Percentiles rank a stretch among this genome's conserved stretches.
These are phyloP conservation scores for Pilobolus umbonatus DNA, from an alignment of 192 early-diverging fungal genomes.

Conservation along the genomic window DNA sequence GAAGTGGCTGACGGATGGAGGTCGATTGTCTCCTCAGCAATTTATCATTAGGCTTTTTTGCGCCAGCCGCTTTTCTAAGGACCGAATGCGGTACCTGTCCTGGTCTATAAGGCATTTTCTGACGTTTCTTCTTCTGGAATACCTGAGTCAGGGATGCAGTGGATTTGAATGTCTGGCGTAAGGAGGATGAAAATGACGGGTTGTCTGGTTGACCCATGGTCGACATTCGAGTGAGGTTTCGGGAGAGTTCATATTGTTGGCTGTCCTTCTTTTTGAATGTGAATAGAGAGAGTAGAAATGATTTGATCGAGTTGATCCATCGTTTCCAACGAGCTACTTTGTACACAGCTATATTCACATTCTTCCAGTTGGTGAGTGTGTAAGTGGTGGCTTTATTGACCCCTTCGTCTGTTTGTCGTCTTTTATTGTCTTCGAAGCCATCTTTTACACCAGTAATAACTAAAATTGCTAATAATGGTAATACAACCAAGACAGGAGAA, in stretches of 20 bases:
- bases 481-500: conserved; percentile 69
- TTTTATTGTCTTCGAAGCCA: conserved; percentile 87
- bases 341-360: conserved; percentile 46
- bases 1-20: not conserved
- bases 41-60: conserved; percentile 27
- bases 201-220: not conserved
- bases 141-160: conserved; percentile 23
- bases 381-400: conserved; percentile 69
- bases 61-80: conserved; percentile 6
- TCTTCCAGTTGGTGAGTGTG: conserved; percentile 54
- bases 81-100: conserved; percentile 49
- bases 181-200: conserved; percentile 4
- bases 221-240: not conserved
- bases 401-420: conserved; percentile 79
- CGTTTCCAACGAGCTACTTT: conserved; percentile 23
- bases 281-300: no score
- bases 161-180: conserved; percentile 8
- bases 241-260: not conserved
- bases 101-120: conserved; percentile 33
- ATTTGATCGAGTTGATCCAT: not conserved
- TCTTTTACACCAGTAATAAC: conserved; percentile 79
- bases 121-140: conserved; percentile 15
- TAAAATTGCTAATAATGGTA: conserved; percentile 80
- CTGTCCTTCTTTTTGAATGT: not conserved
- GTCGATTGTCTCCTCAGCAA: not conserved